Evolutionary conservation across 2,329 filamentous ascomycete genomes (phyloP).

Genomic region (Cytospora chrysosperma): DNA sequence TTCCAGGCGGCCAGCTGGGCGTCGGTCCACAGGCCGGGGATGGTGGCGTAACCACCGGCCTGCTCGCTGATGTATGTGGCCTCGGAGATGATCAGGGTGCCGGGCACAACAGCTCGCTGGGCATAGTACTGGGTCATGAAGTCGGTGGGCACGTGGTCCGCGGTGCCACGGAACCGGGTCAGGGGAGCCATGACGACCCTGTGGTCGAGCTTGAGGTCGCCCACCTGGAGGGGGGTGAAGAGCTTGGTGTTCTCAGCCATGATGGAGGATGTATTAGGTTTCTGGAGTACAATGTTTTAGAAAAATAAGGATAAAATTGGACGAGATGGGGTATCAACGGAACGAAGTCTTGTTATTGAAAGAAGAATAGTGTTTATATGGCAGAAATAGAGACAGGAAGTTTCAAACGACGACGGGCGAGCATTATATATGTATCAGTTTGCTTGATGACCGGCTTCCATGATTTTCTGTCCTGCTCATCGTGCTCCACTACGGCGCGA

Average conservation of each 20-base stretch:
- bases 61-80: slow-evolving; percentile 51
- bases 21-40: slow-evolving; percentile 57
- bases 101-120: slow-evolving; percentile 36
- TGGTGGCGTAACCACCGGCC: slow-evolving; percentile 45
- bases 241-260: slow-evolving; percentile 34
- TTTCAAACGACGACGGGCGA: not conserved
- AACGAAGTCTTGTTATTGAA: no score
- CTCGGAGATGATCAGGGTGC: slow-evolving; percentile 56
- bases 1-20: slow-evolving; percentile 62
- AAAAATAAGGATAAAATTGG: not conserved
- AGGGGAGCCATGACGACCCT: slow-evolving; percentile 56
- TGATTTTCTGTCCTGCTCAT: not conserved
- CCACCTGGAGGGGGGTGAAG: slow-evolving; percentile 44
- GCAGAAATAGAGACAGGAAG: not conserved
- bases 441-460: not conserved
- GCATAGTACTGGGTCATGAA: slow-evolving; percentile 31
- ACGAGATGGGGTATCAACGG: not conserved
- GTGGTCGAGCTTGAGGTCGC: slow-evolving; percentile 40
- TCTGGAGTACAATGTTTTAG: not conserved
- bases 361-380: not conserved
- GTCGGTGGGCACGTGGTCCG: slow-evolving; percentile 34
- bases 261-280: not conserved
- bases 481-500: not conserved
- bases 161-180: slow-evolving; percentile 51
- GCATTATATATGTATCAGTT: slow-evolving; percentile 5